Evolutionary conservation across 78 protist species (phyloP).

Genomic region (Chrysochromulina tobinii): DNA sequence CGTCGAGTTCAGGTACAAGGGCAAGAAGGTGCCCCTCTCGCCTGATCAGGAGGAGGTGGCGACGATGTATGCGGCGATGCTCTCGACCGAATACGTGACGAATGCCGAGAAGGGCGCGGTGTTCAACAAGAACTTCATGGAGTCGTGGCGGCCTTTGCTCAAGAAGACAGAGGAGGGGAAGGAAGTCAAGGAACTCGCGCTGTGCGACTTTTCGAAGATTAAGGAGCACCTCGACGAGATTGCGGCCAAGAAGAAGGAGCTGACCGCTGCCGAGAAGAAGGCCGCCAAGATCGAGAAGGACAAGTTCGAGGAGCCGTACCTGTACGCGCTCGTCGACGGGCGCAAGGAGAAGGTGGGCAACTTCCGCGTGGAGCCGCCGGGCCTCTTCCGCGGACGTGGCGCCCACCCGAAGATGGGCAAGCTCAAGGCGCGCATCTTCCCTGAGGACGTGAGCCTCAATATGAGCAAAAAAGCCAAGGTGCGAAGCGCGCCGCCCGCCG

Average conservation of each 20-base stretch:
- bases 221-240: not conserved
- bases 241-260: not conserved
- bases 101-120: slow-evolving; percentile 42
- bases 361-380: slow-evolving; percentile 97
- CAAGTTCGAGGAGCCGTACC: slow-evolving; percentile 58
- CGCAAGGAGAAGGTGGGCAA: slow-evolving; percentile 88
- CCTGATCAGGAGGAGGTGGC: slow-evolving; percentile 64
- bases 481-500: slow-evolving; percentile 86
- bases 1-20: slow-evolving; percentile 72
- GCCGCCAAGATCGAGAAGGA: slow-evolving; percentile 63
- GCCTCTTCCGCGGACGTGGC: slow-evolving; percentile 99
- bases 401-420: slow-evolving; percentile 96
- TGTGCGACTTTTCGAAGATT: not conserved
- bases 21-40: not conserved
- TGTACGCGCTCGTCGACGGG: slow-evolving; percentile 92
- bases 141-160: slow-evolving; percentile 53
- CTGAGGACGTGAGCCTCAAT: slow-evolving; percentile 96
- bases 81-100: slow-evolving; percentile 76
- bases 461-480: slow-evolving; percentile 72
- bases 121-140: slow-evolving; percentile 87
- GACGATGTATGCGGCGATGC: slow-evolving; percentile 83
- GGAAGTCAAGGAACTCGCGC: not conserved
- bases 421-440: slow-evolving; percentile 88
- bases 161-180: slow-evolving; percentile 78
- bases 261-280: not conserved